Percentiles rank a stretch among this genome's conserved stretches.
These are phyloP conservation scores for Linderina pennispora DNA, from an alignment of 192 early-diverging fungal genomes.

Conservation along the genomic window DNA sequence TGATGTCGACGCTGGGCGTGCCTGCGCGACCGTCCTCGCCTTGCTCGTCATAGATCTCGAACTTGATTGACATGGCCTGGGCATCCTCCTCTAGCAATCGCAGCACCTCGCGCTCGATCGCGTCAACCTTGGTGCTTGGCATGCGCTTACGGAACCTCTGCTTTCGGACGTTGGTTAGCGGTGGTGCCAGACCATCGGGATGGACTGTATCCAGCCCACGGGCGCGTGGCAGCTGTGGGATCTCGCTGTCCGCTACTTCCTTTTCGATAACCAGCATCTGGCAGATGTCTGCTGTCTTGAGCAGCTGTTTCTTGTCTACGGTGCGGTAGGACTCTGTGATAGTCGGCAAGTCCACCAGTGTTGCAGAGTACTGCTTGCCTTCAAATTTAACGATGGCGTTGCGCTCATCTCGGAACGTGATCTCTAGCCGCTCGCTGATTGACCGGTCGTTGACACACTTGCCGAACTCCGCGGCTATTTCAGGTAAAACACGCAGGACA, in stretches of 20 bases:
- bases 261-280: conserved; percentile 36
- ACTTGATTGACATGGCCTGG: conserved; percentile 33
- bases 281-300: conserved; percentile 41
- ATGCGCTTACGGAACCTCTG: conserved; percentile 25
- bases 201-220: conserved; percentile 24
- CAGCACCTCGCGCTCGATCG: conserved; percentile 30
- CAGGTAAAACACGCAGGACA: conserved; percentile 27
- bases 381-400: conserved; percentile 28
- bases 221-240: conserved; percentile 6
- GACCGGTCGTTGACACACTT: conserved; percentile 19
- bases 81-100: conserved; percentile 33
- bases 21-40: conserved; percentile 20
- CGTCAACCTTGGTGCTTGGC: conserved; percentile 16
- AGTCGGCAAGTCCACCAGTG: conserved; percentile 37
- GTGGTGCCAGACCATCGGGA: conserved; percentile 22
- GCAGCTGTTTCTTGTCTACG: conserved; percentile 32
- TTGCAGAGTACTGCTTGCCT: conserved; percentile 6
- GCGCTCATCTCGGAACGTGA: conserved; percentile 29
- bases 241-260: conserved; percentile 1
- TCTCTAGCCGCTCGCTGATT: conserved; percentile 29
- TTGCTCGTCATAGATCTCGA: conserved; percentile 23
- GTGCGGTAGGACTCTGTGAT: conserved; percentile 35
- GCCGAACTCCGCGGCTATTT: conserved; percentile 22
- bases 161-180: conserved; percentile 21
- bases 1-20: conserved; percentile 32